Evolutionary conservation across 257 asterid genomes (phyloP), one percentile per base, ranked within the genome.

Genomic region (Haberlea rhodopensis): DNA sequence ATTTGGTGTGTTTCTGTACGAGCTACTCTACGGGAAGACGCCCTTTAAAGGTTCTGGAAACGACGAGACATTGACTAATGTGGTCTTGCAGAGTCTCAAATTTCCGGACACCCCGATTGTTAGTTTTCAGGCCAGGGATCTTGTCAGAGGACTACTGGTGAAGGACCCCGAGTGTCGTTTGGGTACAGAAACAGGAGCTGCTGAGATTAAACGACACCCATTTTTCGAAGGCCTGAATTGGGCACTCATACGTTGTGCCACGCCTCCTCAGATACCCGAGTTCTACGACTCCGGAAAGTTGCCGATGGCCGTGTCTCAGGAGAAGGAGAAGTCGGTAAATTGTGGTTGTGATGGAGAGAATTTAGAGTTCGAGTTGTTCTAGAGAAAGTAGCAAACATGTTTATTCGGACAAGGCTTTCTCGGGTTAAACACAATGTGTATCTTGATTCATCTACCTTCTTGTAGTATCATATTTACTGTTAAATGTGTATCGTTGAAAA

Each of bases 301-400:
- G 24, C 46, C 32, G n/a, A 57, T 52, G 25, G 85, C 51, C 20
- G 19, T 32, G 29, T 19, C 73, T 53, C 66, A 55, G 18, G 77
- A 63, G n/a, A n/a, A n/a, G 59, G 60, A 74, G 70, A 43, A 43
- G 20, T 43, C 16, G 51, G 51, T 43, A 43, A 16, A 15, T 16
- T 43, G 20, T 43, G 80, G 65, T 63, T 62, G 71, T 21, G 28
- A 60, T 0, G 84, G 85, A 28, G 90, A 77, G 77, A 85, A 74
- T 4, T 48, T 84, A 66, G 91, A 86, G 74, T 86, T 84, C 34
- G 92, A 86, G 79, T 56, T 86, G 83, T 89, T 89, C 76, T 89
- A 71, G 78, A 15, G 25, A n/a, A 5, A 0, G 9, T 29, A n/a
- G n/a, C n/a, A 43, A 52, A 53, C 16, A 15, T 31, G 65, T 51